Evolutionary conservation across 108 stramenopile species (phyloP).

Genomic region (Skeletonema marinoi): DNA sequence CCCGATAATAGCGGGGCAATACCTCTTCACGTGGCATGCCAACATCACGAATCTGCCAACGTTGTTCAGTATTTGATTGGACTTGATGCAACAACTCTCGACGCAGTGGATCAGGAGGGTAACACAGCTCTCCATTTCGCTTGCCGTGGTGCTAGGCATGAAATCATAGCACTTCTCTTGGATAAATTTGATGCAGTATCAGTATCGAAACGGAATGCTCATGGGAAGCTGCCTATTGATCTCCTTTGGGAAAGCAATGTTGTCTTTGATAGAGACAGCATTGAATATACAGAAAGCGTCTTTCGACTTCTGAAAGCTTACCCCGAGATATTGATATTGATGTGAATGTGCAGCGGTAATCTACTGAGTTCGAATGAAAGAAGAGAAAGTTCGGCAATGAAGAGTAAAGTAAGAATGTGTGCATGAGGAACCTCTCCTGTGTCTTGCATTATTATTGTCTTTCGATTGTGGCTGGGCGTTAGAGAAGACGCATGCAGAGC

Average conservation of each 20-base stretch:
- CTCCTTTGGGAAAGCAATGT: not conserved
- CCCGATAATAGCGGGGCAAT: not conserved
- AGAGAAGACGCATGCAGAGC: too few relatives aligned
- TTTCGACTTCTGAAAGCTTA: too few relatives aligned
- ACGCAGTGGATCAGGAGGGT: not conserved
- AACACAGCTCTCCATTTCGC: not conserved
- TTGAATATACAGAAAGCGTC: not conserved
- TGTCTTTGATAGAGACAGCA: not conserved
- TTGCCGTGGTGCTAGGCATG: not conserved
- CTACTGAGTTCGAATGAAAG: too few relatives aligned
- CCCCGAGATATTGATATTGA: too few relatives aligned
- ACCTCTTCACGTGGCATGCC: not conserved
- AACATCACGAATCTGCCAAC: not conserved
- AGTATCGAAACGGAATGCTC: not conserved
- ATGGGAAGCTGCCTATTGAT: not conserved
- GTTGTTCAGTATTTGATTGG: not conserved
- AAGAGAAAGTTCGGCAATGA: too few relatives aligned
- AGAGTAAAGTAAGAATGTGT: too few relatives aligned
- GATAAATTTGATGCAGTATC: not conserved
- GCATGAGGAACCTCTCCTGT: too few relatives aligned
- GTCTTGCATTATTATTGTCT: too few relatives aligned
- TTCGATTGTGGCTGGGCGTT: too few relatives aligned
- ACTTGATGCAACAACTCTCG: not conserved
- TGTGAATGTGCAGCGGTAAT: too few relatives aligned
- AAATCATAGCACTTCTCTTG: not conserved